Evolutionary conservation across 2,329 filamentous ascomycete genomes (phyloP).

Genomic region (Sclerotinia spermophila): DNA sequence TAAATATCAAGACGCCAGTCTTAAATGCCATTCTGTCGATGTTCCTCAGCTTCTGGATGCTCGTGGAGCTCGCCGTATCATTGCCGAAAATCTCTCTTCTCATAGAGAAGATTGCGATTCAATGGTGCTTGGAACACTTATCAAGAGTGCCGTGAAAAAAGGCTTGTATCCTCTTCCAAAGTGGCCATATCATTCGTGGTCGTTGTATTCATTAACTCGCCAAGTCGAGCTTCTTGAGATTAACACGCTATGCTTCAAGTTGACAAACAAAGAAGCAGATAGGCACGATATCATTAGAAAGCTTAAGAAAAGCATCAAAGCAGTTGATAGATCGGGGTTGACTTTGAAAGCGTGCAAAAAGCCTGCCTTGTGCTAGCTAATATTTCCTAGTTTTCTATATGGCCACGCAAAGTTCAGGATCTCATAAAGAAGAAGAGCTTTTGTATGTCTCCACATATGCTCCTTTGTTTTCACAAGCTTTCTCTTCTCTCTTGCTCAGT

Average conservation of each 20-base stretch:
- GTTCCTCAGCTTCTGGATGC: no score
- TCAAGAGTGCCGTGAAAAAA: neutral
- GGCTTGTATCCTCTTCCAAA: constrained; percentile 1
- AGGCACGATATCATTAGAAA: neutral
- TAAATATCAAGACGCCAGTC: neutral
- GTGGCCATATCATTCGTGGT: neutral
- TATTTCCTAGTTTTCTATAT: no score
- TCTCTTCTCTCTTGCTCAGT: no score
- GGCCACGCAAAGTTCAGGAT: no score
- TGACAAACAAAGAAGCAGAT: neutral
- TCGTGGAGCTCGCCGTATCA: neutral
- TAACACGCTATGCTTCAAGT: neutral
- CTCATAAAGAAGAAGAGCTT: no score
- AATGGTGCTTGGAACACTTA: constrained; percentile 2
- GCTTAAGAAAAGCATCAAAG: neutral
- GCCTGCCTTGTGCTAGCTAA: no score
- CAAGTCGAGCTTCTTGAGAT: neutral
- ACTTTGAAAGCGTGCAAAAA: neutral
- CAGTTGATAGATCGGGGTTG: neutral
- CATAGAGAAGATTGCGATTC: constrained; percentile 1
- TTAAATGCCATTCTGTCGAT: no score
- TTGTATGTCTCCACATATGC: no score
- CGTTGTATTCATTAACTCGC: neutral
- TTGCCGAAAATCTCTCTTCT: neutral
- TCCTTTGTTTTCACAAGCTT: no score